Evolutionary conservation across 2,329 filamentous ascomycete genomes (phyloP).

Genomic region (Teratosphaeria epicoccoides): DNA sequence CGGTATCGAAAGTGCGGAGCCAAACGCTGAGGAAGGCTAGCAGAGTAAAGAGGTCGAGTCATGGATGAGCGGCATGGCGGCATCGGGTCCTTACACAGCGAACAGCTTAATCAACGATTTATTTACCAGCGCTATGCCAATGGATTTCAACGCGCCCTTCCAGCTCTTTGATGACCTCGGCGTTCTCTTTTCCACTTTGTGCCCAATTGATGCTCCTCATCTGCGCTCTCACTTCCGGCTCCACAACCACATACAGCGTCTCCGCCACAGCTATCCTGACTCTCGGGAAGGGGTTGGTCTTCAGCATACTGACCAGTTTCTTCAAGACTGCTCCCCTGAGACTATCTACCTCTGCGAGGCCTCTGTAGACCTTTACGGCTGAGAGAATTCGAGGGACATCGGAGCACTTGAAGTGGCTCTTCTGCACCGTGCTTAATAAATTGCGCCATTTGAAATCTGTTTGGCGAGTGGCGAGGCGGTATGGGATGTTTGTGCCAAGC

Average conservation of each 20-base stretch:
- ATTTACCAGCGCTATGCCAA: no score
- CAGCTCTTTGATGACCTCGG: background rate
- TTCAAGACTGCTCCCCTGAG: conserved; percentile 48
- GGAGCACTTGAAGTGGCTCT: conserved; percentile 69
- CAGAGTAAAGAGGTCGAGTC: background rate
- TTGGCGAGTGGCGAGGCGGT: conserved; percentile 22
- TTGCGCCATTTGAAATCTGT: conserved; percentile 51
- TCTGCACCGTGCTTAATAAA: conserved; percentile 62
- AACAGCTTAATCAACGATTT: no score
- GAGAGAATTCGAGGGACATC: conserved; percentile 75
- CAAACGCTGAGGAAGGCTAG: background rate
- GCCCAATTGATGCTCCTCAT: background rate
- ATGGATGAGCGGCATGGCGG: background rate
- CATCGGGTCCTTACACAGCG: no score
- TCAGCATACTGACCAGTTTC: conserved; percentile 61
- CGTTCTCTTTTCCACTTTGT: background rate
- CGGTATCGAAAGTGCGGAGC: background rate
- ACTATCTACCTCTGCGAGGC: conserved; percentile 47
- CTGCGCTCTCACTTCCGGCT: background rate
- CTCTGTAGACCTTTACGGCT: conserved; percentile 68
- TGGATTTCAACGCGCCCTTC: background rate
- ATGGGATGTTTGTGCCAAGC: conserved; percentile 35
- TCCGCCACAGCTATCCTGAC: conserved; percentile 43
- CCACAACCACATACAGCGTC: conserved; percentile 26
- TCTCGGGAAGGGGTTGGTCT: conserved; percentile 67